Evolutionary conservation across 331 rosid genomes (phyloP).

Genomic region (Malus hybrid): DNA sequence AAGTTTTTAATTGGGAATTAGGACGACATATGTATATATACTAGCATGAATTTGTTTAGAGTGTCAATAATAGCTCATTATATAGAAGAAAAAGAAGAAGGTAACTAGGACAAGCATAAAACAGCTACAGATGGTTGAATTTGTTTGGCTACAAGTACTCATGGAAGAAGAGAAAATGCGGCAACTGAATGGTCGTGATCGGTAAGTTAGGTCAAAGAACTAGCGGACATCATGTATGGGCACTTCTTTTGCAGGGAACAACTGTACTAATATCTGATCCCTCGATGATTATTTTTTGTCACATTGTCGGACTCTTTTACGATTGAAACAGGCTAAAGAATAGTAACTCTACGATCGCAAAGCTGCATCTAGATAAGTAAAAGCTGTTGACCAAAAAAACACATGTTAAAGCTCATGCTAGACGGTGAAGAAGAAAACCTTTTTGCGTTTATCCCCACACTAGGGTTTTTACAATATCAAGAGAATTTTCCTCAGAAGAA

Average conservation of each 20-base stretch:
- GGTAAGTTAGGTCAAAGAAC: constrained; percentile 18
- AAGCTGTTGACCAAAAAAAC: not conserved
- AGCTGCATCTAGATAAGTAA: constrained; percentile 21
- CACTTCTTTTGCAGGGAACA: constrained; percentile 29
- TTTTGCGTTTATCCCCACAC: not conserved
- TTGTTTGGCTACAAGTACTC: not conserved
- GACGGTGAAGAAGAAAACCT: constrained; percentile 19
- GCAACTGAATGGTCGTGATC: constrained; percentile 18
- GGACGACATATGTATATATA: not conserved
- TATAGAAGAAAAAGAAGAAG: not conserved
- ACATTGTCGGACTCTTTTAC: constrained; percentile 20
- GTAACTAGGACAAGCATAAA: not conserved
- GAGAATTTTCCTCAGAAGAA: not conserved
- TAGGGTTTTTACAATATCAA: not conserved
- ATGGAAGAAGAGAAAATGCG: not conserved
- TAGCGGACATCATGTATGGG: constrained; percentile 8
- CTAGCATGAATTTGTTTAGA: too few species aligned
- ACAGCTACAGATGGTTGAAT: not conserved
- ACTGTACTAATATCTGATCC: constrained; percentile 20
- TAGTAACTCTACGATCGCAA: constrained; percentile 17
- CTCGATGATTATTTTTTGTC: constrained; percentile 25
- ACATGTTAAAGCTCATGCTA: not conserved
- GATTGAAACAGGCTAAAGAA: constrained; percentile 4
- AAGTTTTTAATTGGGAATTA: too few species aligned
- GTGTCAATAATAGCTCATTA: too few species aligned